phyloP scores from a whole-genome alignment of 2,329 filamentous ascomycete species.

The Cordyceps tenuipes region DNA sequence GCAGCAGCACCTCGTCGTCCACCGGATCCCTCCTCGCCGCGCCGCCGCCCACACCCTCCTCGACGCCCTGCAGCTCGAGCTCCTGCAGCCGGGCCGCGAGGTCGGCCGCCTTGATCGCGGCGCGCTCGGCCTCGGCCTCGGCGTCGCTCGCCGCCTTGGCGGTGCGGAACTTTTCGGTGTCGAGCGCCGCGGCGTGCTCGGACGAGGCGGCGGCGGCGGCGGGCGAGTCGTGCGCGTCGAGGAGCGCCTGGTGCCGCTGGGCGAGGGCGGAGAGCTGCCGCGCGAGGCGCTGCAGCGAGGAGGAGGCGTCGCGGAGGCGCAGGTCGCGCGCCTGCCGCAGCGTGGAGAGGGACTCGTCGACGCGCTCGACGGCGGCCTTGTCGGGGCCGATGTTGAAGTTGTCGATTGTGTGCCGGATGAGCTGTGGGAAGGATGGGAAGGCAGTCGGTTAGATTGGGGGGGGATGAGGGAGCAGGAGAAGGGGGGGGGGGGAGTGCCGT shows the following conservation, averaged over 20 bases:
- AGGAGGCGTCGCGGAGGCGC: conserved; percentile 62
- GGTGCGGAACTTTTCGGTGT: conserved; percentile 88
- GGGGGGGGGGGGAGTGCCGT: conserved; percentile 23
- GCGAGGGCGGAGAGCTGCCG: conserved; percentile 68
- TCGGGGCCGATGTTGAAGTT: conserved; percentile 95
- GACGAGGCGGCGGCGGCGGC: conserved; percentile 65
- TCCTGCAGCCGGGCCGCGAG: conserved; percentile 69
- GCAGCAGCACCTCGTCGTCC: conserved; percentile 60
- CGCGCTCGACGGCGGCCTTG: conserved; percentile 72
- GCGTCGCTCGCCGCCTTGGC: conserved; percentile 86
- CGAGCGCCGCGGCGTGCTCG: conserved; percentile 77
- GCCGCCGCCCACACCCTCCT: conserved; percentile 38
- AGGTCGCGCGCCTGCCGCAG: conserved; percentile 78
- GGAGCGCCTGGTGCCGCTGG: conserved; percentile 67
- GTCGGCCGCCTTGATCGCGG: conserved; percentile 69
- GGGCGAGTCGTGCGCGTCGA: no score
- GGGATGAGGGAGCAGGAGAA: no score
- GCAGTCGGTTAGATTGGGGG: not conserved
- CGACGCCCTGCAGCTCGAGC: conserved; percentile 78
- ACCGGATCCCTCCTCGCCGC: conserved; percentile 34
- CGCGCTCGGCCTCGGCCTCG: conserved; percentile 90
- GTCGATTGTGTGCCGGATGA: conserved; percentile 82
- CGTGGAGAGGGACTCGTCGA: conserved; percentile 73
- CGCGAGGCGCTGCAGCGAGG: conserved; percentile 60
- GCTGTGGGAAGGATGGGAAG: conserved; percentile 39